Evolutionary conservation across 2,329 filamentous ascomycete genomes (phyloP).

Genomic region (Teratosphaeria gauchensis): DNA sequence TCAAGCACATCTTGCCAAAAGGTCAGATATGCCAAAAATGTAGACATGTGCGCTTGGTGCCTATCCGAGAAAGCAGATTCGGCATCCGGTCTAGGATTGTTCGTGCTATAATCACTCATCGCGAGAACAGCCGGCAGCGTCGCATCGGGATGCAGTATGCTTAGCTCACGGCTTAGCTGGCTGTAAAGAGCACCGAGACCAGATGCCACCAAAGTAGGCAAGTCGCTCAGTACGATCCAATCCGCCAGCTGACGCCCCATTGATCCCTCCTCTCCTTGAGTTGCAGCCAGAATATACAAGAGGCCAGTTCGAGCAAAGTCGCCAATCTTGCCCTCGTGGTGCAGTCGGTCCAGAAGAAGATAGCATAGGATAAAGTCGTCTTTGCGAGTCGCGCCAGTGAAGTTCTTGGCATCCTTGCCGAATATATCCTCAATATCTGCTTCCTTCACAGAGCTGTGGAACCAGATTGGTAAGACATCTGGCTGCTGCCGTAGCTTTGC

Average conservation of each 20-base stretch:
- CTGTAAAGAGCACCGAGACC: conserved; percentile 73
- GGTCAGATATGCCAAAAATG: conserved; percentile 85
- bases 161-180: conserved; percentile 64
- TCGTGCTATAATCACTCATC: conserved; percentile 78
- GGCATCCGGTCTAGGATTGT: conserved; percentile 58
- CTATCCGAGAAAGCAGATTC: conserved; percentile 64
- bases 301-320: conserved; percentile 93
- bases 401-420: conserved; percentile 51
- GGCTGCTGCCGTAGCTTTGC: conserved; percentile 91
- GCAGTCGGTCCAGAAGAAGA: conserved; percentile 89
- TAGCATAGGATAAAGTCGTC: conserved; percentile 96
- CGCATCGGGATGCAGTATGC: conserved; percentile 65
- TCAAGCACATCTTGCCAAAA: conserved; percentile 99
- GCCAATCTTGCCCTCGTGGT: conserved; percentile 86
- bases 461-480: conserved; percentile 82
- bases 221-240: conserved; percentile 94
- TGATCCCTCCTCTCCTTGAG: conserved; percentile 26
- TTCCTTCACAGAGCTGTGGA: conserved; percentile 45
- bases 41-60: conserved; percentile 79
- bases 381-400: conserved; percentile 74
- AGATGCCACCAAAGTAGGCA: conserved; percentile 94
- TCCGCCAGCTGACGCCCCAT: conserved; percentile 71
- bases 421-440: conserved; percentile 27
- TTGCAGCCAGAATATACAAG: conserved; percentile 90
- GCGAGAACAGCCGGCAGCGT: conserved; percentile 74